These are phyloP conservation scores for Fomitopsis schrenkii DNA, from an alignment of 1,284 basidiomycete species.

Conservation along the genomic window DNA sequence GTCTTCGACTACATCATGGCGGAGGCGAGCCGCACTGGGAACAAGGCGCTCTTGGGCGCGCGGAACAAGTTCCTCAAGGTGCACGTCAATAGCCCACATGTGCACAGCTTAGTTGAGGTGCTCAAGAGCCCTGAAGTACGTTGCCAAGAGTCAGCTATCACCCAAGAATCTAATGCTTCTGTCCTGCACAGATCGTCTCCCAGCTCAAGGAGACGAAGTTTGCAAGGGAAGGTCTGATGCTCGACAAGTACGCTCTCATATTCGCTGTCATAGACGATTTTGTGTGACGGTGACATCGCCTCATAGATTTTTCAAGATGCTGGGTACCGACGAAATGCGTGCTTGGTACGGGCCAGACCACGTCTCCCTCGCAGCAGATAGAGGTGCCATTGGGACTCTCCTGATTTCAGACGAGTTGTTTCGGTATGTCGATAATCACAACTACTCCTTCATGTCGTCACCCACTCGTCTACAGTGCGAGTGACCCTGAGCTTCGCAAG, in stretches of 20 bases:
- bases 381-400: conserved; percentile 92
- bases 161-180: neutral
- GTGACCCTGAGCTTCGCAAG: conserved; percentile 72
- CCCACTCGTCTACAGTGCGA: conserved; percentile 41
- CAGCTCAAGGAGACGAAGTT: conserved; percentile 98
- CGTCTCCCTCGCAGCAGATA: conserved; percentile 85
- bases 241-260: conserved; percentile 67
- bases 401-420: conserved; percentile 96
- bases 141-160: neutral
- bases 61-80: conserved; percentile 87
- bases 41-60: conserved; percentile 78
- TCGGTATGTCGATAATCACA: conserved; percentile 46
- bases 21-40: conserved; percentile 78
- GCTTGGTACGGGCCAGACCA: conserved; percentile 99
- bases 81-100: conserved; percentile 90
- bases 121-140: conserved; percentile 89
- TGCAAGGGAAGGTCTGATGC: conserved; percentile 86
- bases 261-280: neutral
- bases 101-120: conserved; percentile 94
- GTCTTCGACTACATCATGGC: conserved; percentile 84
- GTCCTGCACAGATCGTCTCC: conserved; percentile 46
- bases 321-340: conserved; percentile 89
- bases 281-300: neutral
- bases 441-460: neutral
- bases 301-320: conserved; percentile 92